Conservation (phyloP, 139 green algal genomes). For the Pedinophyceae sp. region DNA sequence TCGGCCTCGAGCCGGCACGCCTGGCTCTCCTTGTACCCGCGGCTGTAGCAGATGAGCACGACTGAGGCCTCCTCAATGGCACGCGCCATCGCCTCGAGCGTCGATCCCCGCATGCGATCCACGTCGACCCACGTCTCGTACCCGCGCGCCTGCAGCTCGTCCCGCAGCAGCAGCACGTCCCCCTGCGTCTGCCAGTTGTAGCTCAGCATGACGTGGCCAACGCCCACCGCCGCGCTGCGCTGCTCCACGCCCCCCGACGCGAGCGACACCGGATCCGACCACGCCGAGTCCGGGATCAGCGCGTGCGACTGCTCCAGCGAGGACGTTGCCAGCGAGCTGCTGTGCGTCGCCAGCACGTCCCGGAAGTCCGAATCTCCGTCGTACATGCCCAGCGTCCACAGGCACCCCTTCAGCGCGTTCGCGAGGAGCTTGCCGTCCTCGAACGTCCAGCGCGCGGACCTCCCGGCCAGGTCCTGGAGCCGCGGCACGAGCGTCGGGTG, state of each 20-base stretch:
- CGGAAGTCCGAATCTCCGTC: too few relatives aligned
- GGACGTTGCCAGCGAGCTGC: too few relatives aligned
- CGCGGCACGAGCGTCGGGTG: neutral
- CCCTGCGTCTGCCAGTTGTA: neutral
- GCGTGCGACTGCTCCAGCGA: neutral
- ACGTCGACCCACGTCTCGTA: neutral
- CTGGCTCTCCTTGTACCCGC: neutral
- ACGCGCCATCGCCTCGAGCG: neutral
- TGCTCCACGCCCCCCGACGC: neutral
- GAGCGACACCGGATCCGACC: neutral
- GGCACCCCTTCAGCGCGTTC: too few relatives aligned
- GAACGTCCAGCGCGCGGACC: neutral
- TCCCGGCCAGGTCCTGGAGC: neutral
- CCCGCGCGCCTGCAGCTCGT: neutral
- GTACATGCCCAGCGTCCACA: too few relatives aligned
- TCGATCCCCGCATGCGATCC: neutral
- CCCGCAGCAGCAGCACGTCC: neutral
- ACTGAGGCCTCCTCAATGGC: neutral
- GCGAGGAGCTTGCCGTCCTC: neutral
- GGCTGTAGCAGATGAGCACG: neutral
- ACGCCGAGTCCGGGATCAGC: neutral
- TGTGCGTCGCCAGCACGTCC: too few relatives aligned
- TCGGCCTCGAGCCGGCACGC: neutral
- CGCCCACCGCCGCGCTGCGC: too few relatives aligned
- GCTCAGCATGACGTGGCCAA: neutral